Base-by-base conservation (phyloP, 2,329 filamentous ascomycete species). In the Aspergillus sergii region DNA sequence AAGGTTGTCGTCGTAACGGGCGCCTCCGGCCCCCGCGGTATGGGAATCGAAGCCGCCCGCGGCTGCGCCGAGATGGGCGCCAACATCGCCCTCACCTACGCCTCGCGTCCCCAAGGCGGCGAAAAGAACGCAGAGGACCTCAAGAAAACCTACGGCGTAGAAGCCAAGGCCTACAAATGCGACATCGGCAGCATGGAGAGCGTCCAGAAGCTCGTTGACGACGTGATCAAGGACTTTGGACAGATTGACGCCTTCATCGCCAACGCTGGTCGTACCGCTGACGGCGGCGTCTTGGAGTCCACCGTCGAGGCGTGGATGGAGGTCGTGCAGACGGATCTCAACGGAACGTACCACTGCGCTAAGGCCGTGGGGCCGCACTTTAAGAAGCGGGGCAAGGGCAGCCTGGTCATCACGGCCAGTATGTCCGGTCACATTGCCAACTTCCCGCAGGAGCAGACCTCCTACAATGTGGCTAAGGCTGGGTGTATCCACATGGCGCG, bases 311-410 rank as follows among this genome's bases (percentile, higher is more conserved):
- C 92, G 74, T 88, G 88, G 75, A 88, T 93, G 75, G 86, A 88
- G 77, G 92, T 96, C 83, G 85, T 96, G 78, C 86, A 91, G 71
- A 89, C 94, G 73, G 96, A 97, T 79, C 84, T 96, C 70, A 95
- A 89, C n/a, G 94, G 93, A 14, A 88, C 86, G 32, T 92, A 93
- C 80, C 88, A 94, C 85, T 96, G 92, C 66, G 92, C 93, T 30
- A 92, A 94, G 82, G 92, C 92, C 23, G 91, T 92, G n/a, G 94
- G 93, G 39, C 85, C 89, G 60, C 90, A 95, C 79, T 90, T 89
- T 84, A 88, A 88, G 78, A 80, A 89, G 79, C 84, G 85, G 65
- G 86, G 86, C 70, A 88, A 81, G 12, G 88, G 88, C 57, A 86
- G 83, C 65, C 85, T 90, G 75, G 82, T 91, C 78, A 87, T 89